phyloP scores from a whole-genome alignment of 139 green algal species.

The Zygnema circumcarinatum region DNA sequence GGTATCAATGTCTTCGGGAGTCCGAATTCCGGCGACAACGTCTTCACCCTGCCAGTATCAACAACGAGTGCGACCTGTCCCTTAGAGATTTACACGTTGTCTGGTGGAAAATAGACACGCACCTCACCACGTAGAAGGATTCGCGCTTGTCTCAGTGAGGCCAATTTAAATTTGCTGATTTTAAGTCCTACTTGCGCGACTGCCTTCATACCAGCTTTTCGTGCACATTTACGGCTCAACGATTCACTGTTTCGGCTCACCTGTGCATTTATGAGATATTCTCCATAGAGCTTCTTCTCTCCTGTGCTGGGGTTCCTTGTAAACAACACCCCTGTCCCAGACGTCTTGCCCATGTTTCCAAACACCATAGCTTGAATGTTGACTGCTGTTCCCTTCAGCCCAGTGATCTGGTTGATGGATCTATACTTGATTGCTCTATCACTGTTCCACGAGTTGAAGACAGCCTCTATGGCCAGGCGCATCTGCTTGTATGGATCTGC shows the following conservation, averaged over 20 bases:
- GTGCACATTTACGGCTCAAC: too few species aligned
- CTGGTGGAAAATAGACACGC: too few species aligned
- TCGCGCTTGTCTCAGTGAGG: too few species aligned
- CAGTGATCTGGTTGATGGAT: slow-evolving; percentile 85
- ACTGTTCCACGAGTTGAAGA: slow-evolving; percentile 67
- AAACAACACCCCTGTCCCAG: slow-evolving; percentile 86
- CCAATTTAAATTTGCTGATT: too few species aligned
- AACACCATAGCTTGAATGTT: slow-evolving; percentile 92
- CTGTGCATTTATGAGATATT: slow-evolving; percentile 84
- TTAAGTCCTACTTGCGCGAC: too few species aligned
- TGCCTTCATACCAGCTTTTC: too few species aligned
- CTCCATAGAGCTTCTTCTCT: slow-evolving; percentile 81
- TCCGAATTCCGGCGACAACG: slow-evolving; percentile 87
- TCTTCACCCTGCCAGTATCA: slow-evolving; percentile 85
- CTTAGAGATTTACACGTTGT: too few species aligned
- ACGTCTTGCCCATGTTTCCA: slow-evolving; percentile 80
- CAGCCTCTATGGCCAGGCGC: slow-evolving; percentile 52
- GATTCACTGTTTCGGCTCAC: too few species aligned
- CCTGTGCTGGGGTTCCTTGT: slow-evolving; percentile 83
- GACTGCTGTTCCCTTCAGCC: slow-evolving; percentile 85
- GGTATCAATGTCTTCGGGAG: slow-evolving; percentile 71
- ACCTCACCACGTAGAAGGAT: too few species aligned
- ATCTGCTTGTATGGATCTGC: slow-evolving; percentile 65
- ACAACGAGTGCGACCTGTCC: too few species aligned
- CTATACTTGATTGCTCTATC: slow-evolving; percentile 84